phyloP scores from a whole-genome alignment of 2,329 filamentous ascomycete species.

The Stenocarpella maydis region DNA sequence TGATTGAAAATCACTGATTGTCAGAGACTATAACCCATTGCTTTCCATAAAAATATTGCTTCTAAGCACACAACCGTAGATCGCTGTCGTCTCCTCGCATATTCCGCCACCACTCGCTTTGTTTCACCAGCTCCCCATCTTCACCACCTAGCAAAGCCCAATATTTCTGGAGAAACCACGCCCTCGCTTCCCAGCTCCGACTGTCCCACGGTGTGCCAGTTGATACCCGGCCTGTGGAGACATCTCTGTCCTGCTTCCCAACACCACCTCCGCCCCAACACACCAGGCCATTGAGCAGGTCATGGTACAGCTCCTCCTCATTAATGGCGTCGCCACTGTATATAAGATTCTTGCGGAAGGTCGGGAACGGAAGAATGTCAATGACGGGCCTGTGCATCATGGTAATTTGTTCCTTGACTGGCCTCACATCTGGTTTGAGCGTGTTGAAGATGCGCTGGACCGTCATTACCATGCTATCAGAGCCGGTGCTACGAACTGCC shows the following conservation, averaged over 20 bases:
- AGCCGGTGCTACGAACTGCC: constrained; percentile 12
- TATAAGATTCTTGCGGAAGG: constrained; percentile 40
- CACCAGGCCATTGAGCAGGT: constrained; percentile 39
- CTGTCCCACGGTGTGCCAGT: constrained; percentile 42
- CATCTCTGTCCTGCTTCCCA: constrained; percentile 30
- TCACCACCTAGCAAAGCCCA: constrained; percentile 35
- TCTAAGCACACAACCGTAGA: not conserved
- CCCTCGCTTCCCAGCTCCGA: constrained; percentile 35
- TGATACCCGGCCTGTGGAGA: constrained; percentile 30
- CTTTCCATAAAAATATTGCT: not conserved
- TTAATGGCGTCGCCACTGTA: constrained; percentile 29
- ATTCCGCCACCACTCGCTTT: constrained; percentile 35
- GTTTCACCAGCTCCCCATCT: constrained; percentile 35
- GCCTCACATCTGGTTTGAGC: constrained; percentile 40
- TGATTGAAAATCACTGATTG: too few species aligned
- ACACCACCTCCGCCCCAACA: constrained; percentile 40
- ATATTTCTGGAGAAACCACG: constrained; percentile 36
- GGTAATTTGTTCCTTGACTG: constrained; percentile 39
- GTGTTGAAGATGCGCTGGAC: constrained; percentile 40
- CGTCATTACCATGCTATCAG: constrained; percentile 31
- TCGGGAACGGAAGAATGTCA: constrained; percentile 42
- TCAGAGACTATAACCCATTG: too few species aligned
- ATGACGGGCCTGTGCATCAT: constrained; percentile 39
- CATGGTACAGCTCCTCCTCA: constrained; percentile 39
- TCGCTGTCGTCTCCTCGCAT: constrained; percentile 32